Conservation (phyloP, 371 early-diverging fungal species). For the Funneliformis caledonium region DNA sequence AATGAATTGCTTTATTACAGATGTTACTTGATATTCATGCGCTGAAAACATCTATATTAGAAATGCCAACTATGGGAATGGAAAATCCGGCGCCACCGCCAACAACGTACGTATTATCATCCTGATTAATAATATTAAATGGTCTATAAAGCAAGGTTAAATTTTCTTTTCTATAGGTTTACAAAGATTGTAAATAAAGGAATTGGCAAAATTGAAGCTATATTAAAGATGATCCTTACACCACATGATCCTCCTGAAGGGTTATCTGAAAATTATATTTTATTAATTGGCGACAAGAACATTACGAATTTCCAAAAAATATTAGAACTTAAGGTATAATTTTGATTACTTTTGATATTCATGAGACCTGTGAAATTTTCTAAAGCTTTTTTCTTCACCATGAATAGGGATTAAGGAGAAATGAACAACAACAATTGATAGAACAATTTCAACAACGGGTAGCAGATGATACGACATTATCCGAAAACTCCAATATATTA, state of each 20-base stretch:
- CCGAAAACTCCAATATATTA: slow-evolving; percentile 50
- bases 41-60: slow-evolving; percentile 75
- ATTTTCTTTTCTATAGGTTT: slow-evolving; percentile 56
- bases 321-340: slow-evolving; percentile 82
- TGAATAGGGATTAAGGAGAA: slow-evolving; percentile 56
- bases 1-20: slow-evolving; percentile 42
- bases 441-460: slow-evolving; percentile 59
- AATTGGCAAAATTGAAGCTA: slow-evolving; percentile 77
- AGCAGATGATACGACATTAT: slow-evolving; percentile 43
- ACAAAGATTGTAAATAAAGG: slow-evolving; percentile 81
- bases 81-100: slow-evolving; percentile 59
- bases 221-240: slow-evolving; percentile 89
- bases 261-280: slow-evolving; percentile 85
- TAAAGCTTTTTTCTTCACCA: background rate
- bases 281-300: slow-evolving; percentile 77
- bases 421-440: slow-evolving; percentile 59
- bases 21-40: slow-evolving; percentile 92
- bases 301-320: slow-evolving; percentile 71
- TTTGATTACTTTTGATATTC: background rate
- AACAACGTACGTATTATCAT: slow-evolving; percentile 55
- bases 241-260: slow-evolving; percentile 84
- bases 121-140: background rate
- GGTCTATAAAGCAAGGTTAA: background rate
- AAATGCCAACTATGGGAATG: slow-evolving; percentile 68
- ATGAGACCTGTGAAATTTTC: background rate